A percentile compares a stretch with the other conserved stretches of the same genome.
Conservation (phyloP, 2,329 filamentous ascomycete species). For the Zymoseptoria crescenta region DNA sequence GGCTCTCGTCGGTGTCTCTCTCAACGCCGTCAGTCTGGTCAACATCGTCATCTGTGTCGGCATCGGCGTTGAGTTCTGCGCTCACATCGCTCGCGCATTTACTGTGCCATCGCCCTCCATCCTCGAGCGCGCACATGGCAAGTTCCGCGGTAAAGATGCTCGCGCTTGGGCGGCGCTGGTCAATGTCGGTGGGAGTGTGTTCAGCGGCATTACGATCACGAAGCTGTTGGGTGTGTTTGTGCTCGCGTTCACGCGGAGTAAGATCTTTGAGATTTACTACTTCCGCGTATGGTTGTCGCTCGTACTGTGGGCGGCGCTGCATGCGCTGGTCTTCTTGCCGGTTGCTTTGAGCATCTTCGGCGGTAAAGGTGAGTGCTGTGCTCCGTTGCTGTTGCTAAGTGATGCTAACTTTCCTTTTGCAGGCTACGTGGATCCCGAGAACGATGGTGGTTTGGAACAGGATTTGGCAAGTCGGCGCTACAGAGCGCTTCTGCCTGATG, state of each 20-base stretch:
- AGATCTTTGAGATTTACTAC: slow-evolving; percentile 99
- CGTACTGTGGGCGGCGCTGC: slow-evolving; percentile 78
- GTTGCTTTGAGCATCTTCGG: slow-evolving; percentile 81
- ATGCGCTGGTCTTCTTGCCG: slow-evolving; percentile 85
- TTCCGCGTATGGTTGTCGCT: slow-evolving; percentile 94
- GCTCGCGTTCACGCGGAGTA: slow-evolving; percentile 86
- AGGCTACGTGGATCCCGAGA: slow-evolving; percentile 80
- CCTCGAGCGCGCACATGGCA: slow-evolving; percentile 67
- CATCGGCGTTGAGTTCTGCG: slow-evolving; percentile 95
- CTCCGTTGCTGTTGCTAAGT: not conserved
- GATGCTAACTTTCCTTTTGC: slow-evolving; percentile 13
- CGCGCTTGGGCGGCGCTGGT: slow-evolving; percentile 88
- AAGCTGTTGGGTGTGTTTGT: slow-evolving; percentile 90
- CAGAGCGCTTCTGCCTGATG: slow-evolving; percentile 67
- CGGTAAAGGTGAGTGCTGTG: slow-evolving; percentile 54
- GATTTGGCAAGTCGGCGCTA: slow-evolving; percentile 75
- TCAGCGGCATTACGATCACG: slow-evolving; percentile 92
- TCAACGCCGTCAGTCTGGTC: slow-evolving; percentile 92
- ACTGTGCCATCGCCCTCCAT: slow-evolving; percentile 81
- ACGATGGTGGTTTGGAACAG: slow-evolving; percentile 80
- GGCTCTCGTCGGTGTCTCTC: slow-evolving; percentile 77
- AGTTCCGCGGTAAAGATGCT: slow-evolving; percentile 73
- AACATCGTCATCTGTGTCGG: slow-evolving; percentile 96
- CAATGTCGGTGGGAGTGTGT: slow-evolving; percentile 89
- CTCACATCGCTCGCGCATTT: slow-evolving; percentile 91